Evolutionary conservation across 495 filamentous ascomycete species (phyloP).

Genomic region (Letharia columbiana): DNA sequence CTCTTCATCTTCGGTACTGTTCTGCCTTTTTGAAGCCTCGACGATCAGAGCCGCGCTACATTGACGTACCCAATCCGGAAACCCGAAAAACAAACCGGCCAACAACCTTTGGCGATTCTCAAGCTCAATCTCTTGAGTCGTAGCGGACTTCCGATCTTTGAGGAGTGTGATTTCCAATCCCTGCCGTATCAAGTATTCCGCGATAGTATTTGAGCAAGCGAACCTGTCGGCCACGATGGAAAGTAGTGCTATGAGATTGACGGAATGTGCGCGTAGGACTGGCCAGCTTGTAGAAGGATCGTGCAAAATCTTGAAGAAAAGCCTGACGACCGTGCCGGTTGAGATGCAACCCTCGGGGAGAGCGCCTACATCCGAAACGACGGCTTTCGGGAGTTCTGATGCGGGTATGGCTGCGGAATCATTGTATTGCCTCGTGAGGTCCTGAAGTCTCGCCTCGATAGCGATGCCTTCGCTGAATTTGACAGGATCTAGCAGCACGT

Average conservation of each 20-base stretch:
- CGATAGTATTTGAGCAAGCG: constrained; percentile 42
- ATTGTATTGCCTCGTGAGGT: constrained; percentile 12
- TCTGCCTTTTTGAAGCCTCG: constrained; percentile 58
- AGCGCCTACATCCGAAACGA: constrained; percentile 19
- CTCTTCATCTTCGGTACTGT: constrained; percentile 32
- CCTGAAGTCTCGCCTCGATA: constrained; percentile 15
- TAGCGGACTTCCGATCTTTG: constrained; percentile 30
- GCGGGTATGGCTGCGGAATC: constrained; percentile 7
- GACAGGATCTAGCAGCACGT: constrained; percentile 37
- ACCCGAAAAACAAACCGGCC: constrained; percentile 49
- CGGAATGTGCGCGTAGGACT: constrained; percentile 21
- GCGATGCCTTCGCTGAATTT: constrained; percentile 41
- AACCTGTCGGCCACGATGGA: constrained; percentile 61
- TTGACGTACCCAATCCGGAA: constrained; percentile 41
- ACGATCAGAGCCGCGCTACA: constrained; percentile 55
- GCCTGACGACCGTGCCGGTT: constrained; percentile 4
- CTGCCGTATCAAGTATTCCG: constrained; percentile 34
- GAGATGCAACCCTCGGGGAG: not conserved
- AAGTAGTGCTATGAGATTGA: constrained; percentile 51
- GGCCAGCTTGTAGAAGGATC: constrained; percentile 12
- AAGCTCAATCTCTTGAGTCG: constrained; percentile 41
- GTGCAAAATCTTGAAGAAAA: constrained; percentile 20
- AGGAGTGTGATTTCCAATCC: constrained; percentile 27
- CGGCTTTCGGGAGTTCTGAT: constrained; percentile 18
- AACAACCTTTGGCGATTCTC: constrained; percentile 54